phyloP scores from a whole-genome alignment of 352 stramenopile genomes.

The Phytophthora podocarpi region DNA sequence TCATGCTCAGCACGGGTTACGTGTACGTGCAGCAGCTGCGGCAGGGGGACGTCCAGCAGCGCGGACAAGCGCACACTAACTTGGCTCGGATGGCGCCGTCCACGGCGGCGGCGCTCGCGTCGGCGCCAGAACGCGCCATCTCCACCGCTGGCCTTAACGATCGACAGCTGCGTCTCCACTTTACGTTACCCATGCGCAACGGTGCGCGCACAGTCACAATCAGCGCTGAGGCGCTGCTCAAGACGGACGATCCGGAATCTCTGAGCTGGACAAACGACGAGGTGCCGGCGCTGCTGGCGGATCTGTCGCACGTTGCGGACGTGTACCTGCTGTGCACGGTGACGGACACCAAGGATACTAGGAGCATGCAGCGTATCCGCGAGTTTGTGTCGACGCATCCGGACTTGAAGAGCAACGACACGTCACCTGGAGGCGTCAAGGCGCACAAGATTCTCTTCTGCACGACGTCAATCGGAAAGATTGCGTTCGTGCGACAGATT shows the following conservation, averaged over 20 bases:
- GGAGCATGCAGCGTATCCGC: conserved; percentile 48
- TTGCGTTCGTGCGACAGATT: conserved; percentile 88
- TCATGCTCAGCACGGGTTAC: conserved; percentile 78
- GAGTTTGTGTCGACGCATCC: conserved; percentile 46
- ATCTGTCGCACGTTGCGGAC: conserved; percentile 65
- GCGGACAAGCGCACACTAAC: background rate
- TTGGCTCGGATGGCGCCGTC: conserved; percentile 20
- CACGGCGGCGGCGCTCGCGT: conserved; percentile 11
- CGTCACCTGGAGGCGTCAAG: conserved; percentile 37
- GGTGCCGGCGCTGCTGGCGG: conserved; percentile 50
- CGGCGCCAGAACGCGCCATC: conserved; percentile 26
- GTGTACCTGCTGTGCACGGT: conserved; percentile 72
- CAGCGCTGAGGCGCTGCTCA: conserved; percentile 58
- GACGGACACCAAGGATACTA: conserved; percentile 32
- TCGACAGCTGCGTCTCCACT: conserved; percentile 61
- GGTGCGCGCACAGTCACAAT: conserved; percentile 74
- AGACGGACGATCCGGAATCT: conserved; percentile 22
- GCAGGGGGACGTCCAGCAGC: conserved; percentile 10
- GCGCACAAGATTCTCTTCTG: conserved; percentile 85
- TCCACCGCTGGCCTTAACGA: conserved; percentile 50
- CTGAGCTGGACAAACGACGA: conserved; percentile 57
- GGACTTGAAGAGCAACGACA: conserved; percentile 33
- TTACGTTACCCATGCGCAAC: conserved; percentile 61
- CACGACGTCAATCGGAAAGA: conserved; percentile 74
- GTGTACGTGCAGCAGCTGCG: conserved; percentile 73